Evolutionary conservation across 2,329 filamentous ascomycete genomes (phyloP).

Genomic region (Ophiostoma montium): DNA sequence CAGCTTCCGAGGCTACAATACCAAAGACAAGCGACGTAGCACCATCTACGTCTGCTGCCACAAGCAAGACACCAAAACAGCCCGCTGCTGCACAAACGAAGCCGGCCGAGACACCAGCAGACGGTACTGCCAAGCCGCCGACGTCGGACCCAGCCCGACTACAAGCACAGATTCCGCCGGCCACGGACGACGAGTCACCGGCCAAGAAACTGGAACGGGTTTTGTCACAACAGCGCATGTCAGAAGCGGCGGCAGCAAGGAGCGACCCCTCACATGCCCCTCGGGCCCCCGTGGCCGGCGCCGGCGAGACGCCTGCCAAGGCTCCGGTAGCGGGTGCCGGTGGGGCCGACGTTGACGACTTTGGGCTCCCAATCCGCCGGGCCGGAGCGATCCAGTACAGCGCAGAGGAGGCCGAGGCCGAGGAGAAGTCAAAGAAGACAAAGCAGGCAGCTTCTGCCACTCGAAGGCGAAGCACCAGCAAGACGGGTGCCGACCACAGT

Average conservation of each 20-base stretch:
- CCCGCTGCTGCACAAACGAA: neutral
- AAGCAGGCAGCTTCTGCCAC: conserved; percentile 8
- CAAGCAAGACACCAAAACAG: neutral
- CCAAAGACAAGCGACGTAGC: neutral
- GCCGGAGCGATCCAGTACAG: conserved; percentile 20
- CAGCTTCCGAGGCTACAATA: neutral
- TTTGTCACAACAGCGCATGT: conserved; percentile 3
- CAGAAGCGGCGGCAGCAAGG: neutral
- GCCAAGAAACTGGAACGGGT: conserved; percentile 8
- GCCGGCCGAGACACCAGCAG: neutral
- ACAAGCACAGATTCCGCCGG: neutral
- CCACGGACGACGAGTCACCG: conserved; percentile 3
- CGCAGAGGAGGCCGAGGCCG: conserved; percentile 1
- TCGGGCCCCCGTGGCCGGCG: neutral
- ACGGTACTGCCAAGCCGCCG: neutral
- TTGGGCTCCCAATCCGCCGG: conserved; percentile 51
- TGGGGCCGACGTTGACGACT: conserved; percentile 43
- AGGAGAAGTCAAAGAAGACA: conserved; percentile 1
- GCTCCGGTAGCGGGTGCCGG: conserved; percentile 14
- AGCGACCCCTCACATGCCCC: neutral
- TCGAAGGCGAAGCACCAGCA: conserved; percentile 9
- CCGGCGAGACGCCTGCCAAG: conserved; percentile 3
- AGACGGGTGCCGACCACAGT: conserved; percentile 6
- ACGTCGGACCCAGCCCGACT: neutral
- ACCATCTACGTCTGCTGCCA: neutral